Conservation (phyloP, 2,329 filamentous ascomycete genomes). For the Penicillium italicum region DNA sequence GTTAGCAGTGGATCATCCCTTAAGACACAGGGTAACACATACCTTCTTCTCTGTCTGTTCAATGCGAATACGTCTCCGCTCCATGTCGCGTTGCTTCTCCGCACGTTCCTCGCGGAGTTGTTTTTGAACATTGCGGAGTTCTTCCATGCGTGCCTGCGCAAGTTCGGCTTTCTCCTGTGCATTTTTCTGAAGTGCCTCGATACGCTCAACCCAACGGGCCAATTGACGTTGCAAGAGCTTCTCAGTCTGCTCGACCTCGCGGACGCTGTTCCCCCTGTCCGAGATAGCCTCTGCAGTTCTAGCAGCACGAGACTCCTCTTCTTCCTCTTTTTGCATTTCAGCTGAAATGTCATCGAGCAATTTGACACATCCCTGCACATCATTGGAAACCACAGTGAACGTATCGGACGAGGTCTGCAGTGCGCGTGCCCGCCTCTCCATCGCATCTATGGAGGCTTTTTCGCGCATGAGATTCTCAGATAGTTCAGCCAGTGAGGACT, state of each 20-base stretch:
- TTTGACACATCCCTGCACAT: conserved; percentile 84
- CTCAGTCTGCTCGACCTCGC: conserved; percentile 87
- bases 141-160: conserved; percentile 86
- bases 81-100: conserved; percentile 87
- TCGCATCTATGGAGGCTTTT: conserved; percentile 77
- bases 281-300: conserved; percentile 82
- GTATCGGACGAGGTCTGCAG: conserved; percentile 90
- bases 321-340: conserved; percentile 88
- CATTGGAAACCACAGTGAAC: conserved; percentile 76
- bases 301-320: conserved; percentile 75
- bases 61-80: conserved; percentile 84
- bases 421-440: conserved; percentile 83
- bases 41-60: conserved; percentile 99
- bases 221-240: conserved; percentile 78
- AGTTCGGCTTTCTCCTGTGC: conserved; percentile 76
- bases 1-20: conserved; percentile 18
- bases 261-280: conserved; percentile 82
- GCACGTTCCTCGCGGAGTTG: conserved; percentile 78
- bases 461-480: conserved; percentile 73
- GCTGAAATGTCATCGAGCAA: conserved; percentile 79
- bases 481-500: conserved; percentile 76
- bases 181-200: conserved; percentile 75
- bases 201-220: conserved; percentile 79
- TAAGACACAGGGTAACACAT: conserved; percentile 26
- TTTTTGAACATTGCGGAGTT: conserved; percentile 74